Percentiles rank a stretch among this genome's conserved stretches.
phyloP scores from a whole-genome alignment of 306 rosid genomes.

The Biancaea sappan region DNA sequence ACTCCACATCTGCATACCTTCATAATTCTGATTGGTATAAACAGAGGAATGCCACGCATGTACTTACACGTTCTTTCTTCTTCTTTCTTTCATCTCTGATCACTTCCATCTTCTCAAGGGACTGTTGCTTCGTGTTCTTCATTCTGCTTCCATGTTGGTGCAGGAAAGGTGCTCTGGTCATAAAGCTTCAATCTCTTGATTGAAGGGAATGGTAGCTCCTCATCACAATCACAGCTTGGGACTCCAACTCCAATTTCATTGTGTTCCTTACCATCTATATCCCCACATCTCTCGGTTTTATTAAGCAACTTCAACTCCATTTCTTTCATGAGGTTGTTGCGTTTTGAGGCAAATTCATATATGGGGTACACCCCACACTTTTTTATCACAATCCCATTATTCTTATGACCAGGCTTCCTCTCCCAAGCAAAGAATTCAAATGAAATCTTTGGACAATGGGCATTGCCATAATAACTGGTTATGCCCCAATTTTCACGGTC shows the following conservation, averaged over 20 bases:
- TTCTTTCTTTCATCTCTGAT: too few relatives aligned
- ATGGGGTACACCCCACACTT: constrained; percentile 35
- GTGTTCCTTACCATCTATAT: not conserved
- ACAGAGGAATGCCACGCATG: too few relatives aligned
- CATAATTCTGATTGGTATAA: too few relatives aligned
- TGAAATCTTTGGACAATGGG: not conserved
- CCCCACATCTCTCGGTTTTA: too few relatives aligned
- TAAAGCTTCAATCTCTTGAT: too few relatives aligned
- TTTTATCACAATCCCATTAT: not conserved
- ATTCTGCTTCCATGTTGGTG: not conserved
- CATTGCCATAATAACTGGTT: too few relatives aligned
- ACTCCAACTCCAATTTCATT: not conserved
- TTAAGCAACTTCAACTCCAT: too few relatives aligned
- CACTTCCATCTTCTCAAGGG: too few relatives aligned
- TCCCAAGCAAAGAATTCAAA: constrained; percentile 30
- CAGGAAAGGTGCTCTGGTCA: too few relatives aligned
- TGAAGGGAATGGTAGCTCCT: not conserved
- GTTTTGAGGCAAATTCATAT: constrained; percentile 17
- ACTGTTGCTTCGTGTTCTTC: too few relatives aligned
- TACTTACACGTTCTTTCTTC: not conserved
- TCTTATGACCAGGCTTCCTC: constrained; percentile 4
- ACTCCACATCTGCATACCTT: too few relatives aligned
- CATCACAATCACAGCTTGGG: not conserved
- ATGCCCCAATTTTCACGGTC: not conserved
- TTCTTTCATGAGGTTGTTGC: not conserved